Percentiles rank a stretch among this genome's conserved stretches.
These are phyloP conservation scores for Pigoraptor vietnamica DNA, from an alignment of 78 protist genomes.

Conservation along the genomic window DNA sequence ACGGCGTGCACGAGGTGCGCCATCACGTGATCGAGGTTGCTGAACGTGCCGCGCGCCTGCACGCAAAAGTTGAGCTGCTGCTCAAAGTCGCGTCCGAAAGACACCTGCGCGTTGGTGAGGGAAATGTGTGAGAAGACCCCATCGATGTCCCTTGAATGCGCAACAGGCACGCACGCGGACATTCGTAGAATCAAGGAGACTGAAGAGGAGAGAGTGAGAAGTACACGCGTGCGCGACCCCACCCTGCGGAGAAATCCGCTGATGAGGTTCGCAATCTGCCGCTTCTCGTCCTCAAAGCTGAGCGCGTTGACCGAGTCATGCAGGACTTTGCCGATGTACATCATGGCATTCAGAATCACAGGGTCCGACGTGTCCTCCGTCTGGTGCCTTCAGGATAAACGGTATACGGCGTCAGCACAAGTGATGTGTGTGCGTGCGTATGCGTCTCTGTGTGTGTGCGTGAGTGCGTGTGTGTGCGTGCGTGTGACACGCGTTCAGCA, in stretches of 20 bases:
- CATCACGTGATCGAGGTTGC: constrained; percentile 67
- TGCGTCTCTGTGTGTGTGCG: not conserved
- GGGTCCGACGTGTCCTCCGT: constrained; percentile 37
- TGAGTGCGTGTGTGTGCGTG: not conserved
- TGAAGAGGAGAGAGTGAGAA: not conserved
- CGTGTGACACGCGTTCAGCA: no score
- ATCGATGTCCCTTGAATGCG: not conserved
- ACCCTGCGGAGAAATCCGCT: constrained; percentile 42
- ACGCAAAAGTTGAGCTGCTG: constrained; percentile 71
- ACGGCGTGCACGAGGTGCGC: constrained; percentile 43
- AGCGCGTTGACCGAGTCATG: constrained; percentile 71
- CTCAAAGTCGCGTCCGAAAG: constrained; percentile 66
- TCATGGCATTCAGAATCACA: constrained; percentile 41
- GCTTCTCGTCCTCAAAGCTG: constrained; percentile 57
- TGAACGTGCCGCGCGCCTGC: constrained; percentile 60
- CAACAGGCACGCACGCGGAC: not conserved
- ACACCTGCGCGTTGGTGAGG: constrained; percentile 18
- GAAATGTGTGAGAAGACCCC: not conserved
- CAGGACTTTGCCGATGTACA: constrained; percentile 51
- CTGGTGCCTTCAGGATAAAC: not conserved
- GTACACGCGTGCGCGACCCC: not conserved
- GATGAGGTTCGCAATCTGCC: constrained; percentile 58
- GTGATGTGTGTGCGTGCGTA: no score
- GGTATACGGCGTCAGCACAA: not conserved
- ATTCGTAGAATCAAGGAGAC: no score